Evolutionary conservation across 306 rosid genomes (phyloP).

Genomic region (Senna siamea): DNA sequence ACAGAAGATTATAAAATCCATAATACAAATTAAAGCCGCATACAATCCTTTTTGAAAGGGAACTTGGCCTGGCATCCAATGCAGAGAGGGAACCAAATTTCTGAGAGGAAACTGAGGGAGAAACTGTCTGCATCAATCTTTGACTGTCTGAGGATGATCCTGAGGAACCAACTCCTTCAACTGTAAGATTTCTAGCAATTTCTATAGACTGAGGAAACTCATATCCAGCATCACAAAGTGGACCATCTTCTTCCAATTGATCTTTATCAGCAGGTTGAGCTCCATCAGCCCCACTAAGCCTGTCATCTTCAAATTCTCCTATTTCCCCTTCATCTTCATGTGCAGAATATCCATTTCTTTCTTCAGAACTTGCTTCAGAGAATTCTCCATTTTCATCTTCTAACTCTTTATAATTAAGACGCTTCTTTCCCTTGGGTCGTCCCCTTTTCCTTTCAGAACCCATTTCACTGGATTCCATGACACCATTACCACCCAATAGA

Average conservation of each 20-base stretch:
- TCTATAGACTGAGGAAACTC: constrained; percentile 73
- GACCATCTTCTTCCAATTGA: constrained; percentile 76
- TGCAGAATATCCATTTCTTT: constrained; percentile 78
- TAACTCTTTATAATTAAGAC: constrained; percentile 77
- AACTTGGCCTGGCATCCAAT: constrained; percentile 85
- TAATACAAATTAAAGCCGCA: constrained; percentile 38
- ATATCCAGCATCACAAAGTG: constrained; percentile 59
- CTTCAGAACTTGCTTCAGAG: constrained; percentile 95
- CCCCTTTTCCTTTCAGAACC: constrained; percentile 95
- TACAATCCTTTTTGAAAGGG: constrained; percentile 83
- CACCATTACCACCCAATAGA: constrained; percentile 59
- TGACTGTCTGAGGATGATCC: constrained; percentile 82
- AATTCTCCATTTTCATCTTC: constrained; percentile 85
- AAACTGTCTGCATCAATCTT: constrained; percentile 64
- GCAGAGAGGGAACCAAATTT: constrained; percentile 96
- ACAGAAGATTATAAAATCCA: constrained; percentile 8
- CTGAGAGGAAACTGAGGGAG: constrained; percentile 86
- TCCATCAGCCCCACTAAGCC: constrained; percentile 72
- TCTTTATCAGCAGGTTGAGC: constrained; percentile 63
- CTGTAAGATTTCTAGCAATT: constrained; percentile 54
- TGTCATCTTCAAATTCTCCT: constrained; percentile 93
- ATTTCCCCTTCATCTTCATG: constrained; percentile 81
- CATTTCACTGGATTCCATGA: constrained; percentile 61
- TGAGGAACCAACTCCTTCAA: constrained; percentile 77
- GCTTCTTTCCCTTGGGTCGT: constrained; percentile 83